Evolutionary conservation across 2,329 filamentous ascomycete genomes (phyloP), one percentile per base, ranked within the genome.

Genomic region (Ceratocystis ficicola): DNA sequence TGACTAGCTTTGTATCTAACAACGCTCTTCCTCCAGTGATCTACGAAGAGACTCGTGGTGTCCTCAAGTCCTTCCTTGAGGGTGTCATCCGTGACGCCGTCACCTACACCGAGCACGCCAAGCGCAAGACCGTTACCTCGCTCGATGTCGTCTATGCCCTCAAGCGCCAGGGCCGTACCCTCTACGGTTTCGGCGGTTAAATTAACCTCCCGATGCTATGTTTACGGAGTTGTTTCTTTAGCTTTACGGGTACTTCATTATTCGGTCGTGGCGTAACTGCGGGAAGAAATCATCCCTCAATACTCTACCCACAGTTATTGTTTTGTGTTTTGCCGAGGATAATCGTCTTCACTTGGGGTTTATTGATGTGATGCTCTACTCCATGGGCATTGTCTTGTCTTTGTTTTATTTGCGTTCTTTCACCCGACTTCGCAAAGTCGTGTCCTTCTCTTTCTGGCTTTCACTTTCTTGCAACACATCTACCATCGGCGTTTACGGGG

Each of bases 141-240:
- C 81, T 86, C 62, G 84, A 86, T 71, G 84, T 86, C 28, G 84
- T 86, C 76, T 86, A 86, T 71, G 83, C 83, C 57, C 79, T 86
- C 71, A 86, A 86, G 81, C 80, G 84, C 76, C 84, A 86, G 79
- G 84, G 84, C 75, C 82, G 87, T 74, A 89, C 88, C 75, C 87
- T 92, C 71, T 93, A 92, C 83, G 88, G 89, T 81, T 92, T 92
- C 83, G 89, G 89, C 83, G 89, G 88, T 83, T 93, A 89, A 85
- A 68, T 67, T 66, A 63, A 32, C 67, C 64, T 2, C n/a, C 20
- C 20, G 25, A 30, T 8, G 7, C 36, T 63, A 22, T 48, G 4
- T 63, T 30, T 30, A 32, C 30, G 22, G 20, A 30, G 25, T 46
- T 17, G 20, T 70, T 17, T 28, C 30, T 63, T 44, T 3, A 48